phyloP scores from a whole-genome alignment of 2,329 filamentous ascomycete species.

The Aspergillus brasiliensis region DNA sequence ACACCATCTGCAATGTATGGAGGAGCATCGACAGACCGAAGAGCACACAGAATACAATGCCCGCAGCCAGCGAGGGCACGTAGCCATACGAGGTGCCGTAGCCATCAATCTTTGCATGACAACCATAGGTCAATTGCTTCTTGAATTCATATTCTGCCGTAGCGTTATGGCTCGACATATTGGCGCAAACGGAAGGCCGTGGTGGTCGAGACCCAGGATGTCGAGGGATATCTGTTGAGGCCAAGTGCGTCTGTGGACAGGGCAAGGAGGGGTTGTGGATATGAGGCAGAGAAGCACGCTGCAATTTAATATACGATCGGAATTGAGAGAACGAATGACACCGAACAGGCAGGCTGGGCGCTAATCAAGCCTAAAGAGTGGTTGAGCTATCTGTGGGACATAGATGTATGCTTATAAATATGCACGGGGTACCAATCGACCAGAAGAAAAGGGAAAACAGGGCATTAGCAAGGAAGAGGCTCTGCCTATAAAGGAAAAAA shows the following conservation, averaged over 20 bases:
- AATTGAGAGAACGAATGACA: background rate
- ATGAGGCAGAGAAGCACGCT: background rate
- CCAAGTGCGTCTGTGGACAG: background rate
- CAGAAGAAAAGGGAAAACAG: background rate
- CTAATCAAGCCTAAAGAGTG: slow-evolving; percentile 8
- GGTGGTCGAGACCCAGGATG: background rate
- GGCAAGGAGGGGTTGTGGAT: background rate
- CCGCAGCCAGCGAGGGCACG: slow-evolving; percentile 34
- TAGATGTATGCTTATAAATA: background rate
- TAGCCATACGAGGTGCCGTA: slow-evolving; percentile 36
- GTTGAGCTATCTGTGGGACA: slow-evolving; percentile 4
- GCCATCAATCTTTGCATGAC: slow-evolving; percentile 30
- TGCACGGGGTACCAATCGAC: background rate
- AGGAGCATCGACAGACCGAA: slow-evolving; percentile 40
- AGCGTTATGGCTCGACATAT: slow-evolving; percentile 11
- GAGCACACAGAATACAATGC: slow-evolving; percentile 36
- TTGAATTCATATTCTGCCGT: slow-evolving; percentile 10
- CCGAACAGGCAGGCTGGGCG: background rate
- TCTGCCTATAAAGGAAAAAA: background rate
- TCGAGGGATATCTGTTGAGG: background rate
- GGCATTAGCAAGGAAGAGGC: background rate
- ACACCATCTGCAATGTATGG: slow-evolving; percentile 38
- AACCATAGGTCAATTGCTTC: slow-evolving; percentile 22
- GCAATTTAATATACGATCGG: background rate
- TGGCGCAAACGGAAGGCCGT: background rate